Conservation (phyloP, 2,329 filamentous ascomycete species). For the Sporothrix pallida region DNA sequence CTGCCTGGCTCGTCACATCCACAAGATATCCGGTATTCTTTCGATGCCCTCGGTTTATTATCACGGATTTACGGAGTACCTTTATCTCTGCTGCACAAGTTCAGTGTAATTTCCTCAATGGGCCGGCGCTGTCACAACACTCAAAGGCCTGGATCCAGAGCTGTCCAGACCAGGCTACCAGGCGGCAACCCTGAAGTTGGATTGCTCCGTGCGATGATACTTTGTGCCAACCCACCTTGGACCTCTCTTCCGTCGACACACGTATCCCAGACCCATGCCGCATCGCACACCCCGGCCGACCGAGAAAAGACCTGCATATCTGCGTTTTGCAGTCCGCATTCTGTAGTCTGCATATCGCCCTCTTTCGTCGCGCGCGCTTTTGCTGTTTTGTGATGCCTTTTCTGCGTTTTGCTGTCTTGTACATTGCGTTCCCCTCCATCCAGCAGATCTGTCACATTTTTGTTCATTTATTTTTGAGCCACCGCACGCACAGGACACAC, state of each 20-base stretch:
- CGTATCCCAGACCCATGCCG: background rate
- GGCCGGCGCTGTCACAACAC: background rate
- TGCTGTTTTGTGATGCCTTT: constrained; percentile 10
- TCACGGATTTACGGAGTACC: background rate
- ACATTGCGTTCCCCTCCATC: constrained; percentile 8
- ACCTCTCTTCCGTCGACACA: constrained; percentile 16
- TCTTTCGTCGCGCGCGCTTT: constrained; percentile 18
- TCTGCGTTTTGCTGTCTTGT: constrained; percentile 12
- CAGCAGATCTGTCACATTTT: constrained; percentile 34
- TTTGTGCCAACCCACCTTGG: background rate
- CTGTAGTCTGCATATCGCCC: constrained; percentile 18
- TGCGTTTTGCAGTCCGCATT: background rate
- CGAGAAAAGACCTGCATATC: constrained; percentile 30
- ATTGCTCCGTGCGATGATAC: background rate
- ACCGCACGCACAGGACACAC: constrained; percentile 29
- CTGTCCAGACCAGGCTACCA: background rate
- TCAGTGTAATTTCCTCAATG: too few species aligned
- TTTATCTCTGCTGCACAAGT: background rate
- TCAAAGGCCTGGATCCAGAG: background rate
- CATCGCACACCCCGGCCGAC: constrained; percentile 28
- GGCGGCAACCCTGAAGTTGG: background rate
- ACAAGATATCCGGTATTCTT: background rate
- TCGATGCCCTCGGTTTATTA: background rate
- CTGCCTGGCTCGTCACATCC: background rate
- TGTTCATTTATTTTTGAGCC: constrained; percentile 26